Evolutionary conservation across 768 basidiomycete species (phyloP).

Genomic region (Tricholoma sp.): DNA sequence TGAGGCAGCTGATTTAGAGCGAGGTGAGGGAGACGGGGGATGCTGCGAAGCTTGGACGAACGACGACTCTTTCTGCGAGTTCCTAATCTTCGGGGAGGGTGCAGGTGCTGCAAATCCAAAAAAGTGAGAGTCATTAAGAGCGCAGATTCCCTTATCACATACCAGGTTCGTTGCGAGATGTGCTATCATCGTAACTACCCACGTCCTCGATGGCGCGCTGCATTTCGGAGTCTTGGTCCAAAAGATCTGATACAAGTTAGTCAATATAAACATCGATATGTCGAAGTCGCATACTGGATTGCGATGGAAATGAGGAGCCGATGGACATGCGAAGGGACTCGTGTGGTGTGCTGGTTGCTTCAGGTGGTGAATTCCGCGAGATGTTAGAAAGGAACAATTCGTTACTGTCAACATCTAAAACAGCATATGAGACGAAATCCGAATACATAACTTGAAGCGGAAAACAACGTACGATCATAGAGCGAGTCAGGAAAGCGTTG

Average conservation of each 20-base stretch:
- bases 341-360: constrained; percentile 52
- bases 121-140: neutral
- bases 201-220: constrained; percentile 53
- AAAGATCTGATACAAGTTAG: constrained; percentile 42
- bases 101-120: constrained; percentile 10
- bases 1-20: neutral
- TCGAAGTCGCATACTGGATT: constrained; percentile 43
- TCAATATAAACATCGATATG: constrained; percentile 3
- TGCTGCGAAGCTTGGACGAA: neutral
- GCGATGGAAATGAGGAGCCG: constrained; percentile 41
- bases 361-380: constrained; percentile 38
- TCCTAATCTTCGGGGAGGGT: constrained; percentile 6
- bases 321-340: constrained; percentile 51
- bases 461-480: constrained; percentile 29
- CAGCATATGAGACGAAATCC: neutral
- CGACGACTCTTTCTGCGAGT: neutral
- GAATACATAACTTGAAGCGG: neutral
- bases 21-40: neutral
- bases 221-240: constrained; percentile 73
- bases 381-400: constrained; percentile 36
- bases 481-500: constrained; percentile 25
- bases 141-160: neutral
- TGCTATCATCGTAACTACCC: constrained; percentile 46
- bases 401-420: constrained; percentile 26
- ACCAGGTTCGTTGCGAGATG: constrained; percentile 15